Conservation (phyloP, 306 rosid species). For the Acacia melanoxylon region DNA sequence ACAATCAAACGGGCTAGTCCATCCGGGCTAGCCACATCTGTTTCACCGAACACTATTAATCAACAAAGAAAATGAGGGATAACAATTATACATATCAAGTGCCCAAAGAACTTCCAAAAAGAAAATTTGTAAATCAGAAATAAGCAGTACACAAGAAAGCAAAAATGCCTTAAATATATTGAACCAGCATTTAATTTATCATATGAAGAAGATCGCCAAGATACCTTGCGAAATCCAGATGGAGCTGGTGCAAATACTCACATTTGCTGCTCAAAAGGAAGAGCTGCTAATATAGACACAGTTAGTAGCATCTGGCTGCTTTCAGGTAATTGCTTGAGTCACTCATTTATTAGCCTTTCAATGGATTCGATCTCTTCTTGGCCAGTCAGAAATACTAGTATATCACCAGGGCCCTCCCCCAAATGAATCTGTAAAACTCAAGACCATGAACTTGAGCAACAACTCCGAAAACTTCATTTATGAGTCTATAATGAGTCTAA, state of each 20-base stretch:
- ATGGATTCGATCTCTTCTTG: conserved; percentile 94
- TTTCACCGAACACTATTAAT: too few relatives aligned
- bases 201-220: not conserved
- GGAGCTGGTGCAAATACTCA: conserved; percentile 79
- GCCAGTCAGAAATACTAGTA: conserved; percentile 86
- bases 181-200: conserved; percentile 23
- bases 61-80: not conserved
- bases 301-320: conserved; percentile 52
- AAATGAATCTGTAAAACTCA: conserved; percentile 65
- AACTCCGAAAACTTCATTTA: conserved; percentile 23
- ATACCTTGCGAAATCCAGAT: conserved; percentile 83
- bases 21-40: too few relatives aligned
- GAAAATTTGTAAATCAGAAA: conserved; percentile 19
- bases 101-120: conserved; percentile 5
- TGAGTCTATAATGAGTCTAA: conserved; percentile 3
- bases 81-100: not conserved
- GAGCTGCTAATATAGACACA: conserved; percentile 81
- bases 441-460: conserved; percentile 27
- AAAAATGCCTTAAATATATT: not conserved
- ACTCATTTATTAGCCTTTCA: conserved; percentile 70
- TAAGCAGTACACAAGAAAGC: conserved; percentile 5
- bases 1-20: too few relatives aligned
- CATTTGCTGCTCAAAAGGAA: conserved; percentile 89
- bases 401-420: conserved; percentile 82
- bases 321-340: conserved; percentile 64